phyloP scores from a whole-genome alignment of 2,329 filamentous ascomycete species.

The Meredithiella fracta region DNA sequence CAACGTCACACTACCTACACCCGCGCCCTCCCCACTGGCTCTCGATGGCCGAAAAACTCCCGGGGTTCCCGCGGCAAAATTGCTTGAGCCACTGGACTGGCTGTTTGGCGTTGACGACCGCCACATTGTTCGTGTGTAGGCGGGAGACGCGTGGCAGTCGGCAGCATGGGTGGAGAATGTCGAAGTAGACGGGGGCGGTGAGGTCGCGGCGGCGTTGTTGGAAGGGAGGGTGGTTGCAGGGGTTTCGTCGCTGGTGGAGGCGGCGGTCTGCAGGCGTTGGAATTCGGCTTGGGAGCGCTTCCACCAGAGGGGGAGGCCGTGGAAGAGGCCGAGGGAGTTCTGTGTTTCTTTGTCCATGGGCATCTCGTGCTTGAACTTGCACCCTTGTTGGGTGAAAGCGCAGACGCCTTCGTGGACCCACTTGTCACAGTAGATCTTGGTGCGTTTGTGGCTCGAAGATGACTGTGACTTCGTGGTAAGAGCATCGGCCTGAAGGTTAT shows the following conservation, averaged over 20 bases:
- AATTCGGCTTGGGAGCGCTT: conserved; percentile 22
- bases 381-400: conserved; percentile 71
- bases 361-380: conserved; percentile 84
- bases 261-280: conserved; percentile 4
- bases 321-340: conserved; percentile 51
- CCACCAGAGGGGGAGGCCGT: conserved; percentile 46
- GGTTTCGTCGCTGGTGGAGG: neutral
- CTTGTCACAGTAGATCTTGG: conserved; percentile 70
- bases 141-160: conserved; percentile 2
- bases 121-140: conserved; percentile 4
- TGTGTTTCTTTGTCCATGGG: conserved; percentile 51
- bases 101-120: neutral
- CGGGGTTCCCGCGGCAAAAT: neutral
- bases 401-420: conserved; percentile 81
- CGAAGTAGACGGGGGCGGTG: neutral
- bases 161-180: neutral
- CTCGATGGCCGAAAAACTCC: neutral
- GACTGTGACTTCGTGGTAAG: neutral
- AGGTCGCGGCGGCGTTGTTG: neutral
- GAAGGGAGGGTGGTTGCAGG: neutral
- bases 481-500: neutral
- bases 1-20: neutral
- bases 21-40: neutral
- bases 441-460: conserved; percentile 21
- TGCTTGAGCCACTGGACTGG: neutral